phyloP scores from a whole-genome alignment of 345 rosid species.

The Gossypium rotundifolium region DNA sequence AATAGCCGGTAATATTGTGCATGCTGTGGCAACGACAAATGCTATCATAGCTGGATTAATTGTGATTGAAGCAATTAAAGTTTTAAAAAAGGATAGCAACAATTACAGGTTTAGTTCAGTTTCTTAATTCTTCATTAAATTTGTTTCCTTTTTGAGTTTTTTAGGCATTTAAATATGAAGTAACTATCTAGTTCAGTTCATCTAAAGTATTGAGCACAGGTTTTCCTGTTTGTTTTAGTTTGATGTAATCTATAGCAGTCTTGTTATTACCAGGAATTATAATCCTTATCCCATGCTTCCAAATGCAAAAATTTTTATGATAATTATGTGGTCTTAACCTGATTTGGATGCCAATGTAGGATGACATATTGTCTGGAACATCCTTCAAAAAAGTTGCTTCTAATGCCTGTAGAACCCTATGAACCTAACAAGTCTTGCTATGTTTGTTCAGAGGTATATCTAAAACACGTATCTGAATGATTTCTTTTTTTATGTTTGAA shows the following conservation, averaged over 20 bases:
- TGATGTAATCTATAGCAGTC: background rate
- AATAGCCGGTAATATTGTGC: conserved; percentile 97
- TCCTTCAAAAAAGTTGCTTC: conserved; percentile 75
- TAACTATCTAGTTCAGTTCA: background rate
- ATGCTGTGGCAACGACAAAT: conserved; percentile 98
- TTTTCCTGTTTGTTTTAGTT: background rate
- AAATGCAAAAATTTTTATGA: background rate
- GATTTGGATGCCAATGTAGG: conserved; percentile 36
- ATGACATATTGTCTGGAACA: conserved; percentile 95
- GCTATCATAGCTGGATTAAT: conserved; percentile 91
- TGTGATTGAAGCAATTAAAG: conserved; percentile 96
- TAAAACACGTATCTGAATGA: conserved; percentile 4
- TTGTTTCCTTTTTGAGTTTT: background rate
- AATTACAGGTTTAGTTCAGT: conserved; percentile 58
- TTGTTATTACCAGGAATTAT: background rate
- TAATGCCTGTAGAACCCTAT: conserved; percentile 91
- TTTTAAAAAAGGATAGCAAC: conserved; percentile 55
- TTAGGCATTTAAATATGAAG: background rate
- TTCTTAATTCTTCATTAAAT: conserved; percentile 4
- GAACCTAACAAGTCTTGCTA: conserved; percentile 86
- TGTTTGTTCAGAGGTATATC: conserved; percentile 86
- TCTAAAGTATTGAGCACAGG: background rate
- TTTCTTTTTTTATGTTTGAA: conserved; percentile 8
- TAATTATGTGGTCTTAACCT: background rate
- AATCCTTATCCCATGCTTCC: background rate